A percentile compares a stretch with the other conserved stretches of the same genome.
Evolutionary conservation across 2,329 filamentous ascomycete genomes (phyloP).

Genomic region (Sarocladium oryzae): DNA sequence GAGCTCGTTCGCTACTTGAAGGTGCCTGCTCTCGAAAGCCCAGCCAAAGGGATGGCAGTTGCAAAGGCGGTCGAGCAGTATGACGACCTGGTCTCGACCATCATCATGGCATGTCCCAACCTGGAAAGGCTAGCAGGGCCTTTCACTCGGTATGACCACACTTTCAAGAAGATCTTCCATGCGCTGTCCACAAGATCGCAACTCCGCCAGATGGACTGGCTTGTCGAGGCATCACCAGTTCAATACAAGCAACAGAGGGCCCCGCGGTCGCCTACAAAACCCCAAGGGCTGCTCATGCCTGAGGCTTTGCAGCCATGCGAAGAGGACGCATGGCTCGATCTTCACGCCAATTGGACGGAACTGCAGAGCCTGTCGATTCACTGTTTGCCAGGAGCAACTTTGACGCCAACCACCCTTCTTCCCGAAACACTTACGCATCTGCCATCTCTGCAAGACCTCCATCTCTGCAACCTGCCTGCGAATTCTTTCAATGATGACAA

Average conservation of each 20-base stretch:
- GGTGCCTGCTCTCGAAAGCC: conserved; percentile 39
- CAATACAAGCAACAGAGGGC: conserved; percentile 10
- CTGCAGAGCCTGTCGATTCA: conserved; percentile 52
- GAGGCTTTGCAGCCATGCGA: conserved; percentile 23
- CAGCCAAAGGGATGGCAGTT: conserved; percentile 20
- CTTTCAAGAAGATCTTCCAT: conserved; percentile 50
- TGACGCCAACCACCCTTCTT: conserved; percentile 47
- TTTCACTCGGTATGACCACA: conserved; percentile 47
- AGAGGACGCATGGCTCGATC: conserved; percentile 39
- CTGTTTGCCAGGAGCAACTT: conserved; percentile 47
- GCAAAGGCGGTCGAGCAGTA: conserved; percentile 39
- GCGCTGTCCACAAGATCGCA: conserved; percentile 51
- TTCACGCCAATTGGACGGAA: conserved; percentile 49
- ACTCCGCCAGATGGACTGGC: conserved; percentile 54
- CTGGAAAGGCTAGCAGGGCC: conserved; percentile 52
- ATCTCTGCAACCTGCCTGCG: conserved; percentile 50
- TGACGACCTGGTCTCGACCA: conserved; percentile 49
- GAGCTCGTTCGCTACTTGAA: conserved; percentile 51
- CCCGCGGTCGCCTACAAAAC: conserved; percentile 7
- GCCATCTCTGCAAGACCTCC: conserved; percentile 50
- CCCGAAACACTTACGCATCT: conserved; percentile 42
- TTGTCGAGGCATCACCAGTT: conserved; percentile 34
- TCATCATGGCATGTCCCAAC: conserved; percentile 61
- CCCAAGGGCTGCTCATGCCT: conserved; percentile 20
- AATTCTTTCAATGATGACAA: conserved; percentile 51